phyloP scores from a whole-genome alignment of 352 stramenopile species.

The Albugo laibachii region DNA sequence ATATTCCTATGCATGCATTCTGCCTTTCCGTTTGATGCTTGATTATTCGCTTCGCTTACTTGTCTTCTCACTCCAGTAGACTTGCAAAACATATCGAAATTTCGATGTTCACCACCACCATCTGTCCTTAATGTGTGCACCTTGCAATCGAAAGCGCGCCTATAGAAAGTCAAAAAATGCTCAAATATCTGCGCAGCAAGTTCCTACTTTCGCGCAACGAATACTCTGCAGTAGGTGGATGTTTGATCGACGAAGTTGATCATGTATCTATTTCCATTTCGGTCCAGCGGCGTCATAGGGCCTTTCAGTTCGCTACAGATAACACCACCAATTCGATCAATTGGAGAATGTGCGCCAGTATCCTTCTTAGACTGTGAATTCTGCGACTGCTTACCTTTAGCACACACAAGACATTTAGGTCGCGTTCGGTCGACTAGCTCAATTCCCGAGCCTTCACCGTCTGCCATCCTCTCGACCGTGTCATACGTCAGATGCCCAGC shows the following conservation, averaged over 20 bases:
- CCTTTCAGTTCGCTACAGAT: background rate
- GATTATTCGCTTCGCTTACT: background rate
- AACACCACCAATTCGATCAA: background rate
- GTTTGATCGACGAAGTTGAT: background rate
- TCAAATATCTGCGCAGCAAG: background rate
- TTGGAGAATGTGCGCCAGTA: background rate
- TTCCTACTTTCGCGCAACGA: background rate
- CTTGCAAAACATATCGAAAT: background rate
- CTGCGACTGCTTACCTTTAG: background rate
- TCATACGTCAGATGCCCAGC: background rate
- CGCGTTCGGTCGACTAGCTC: too few species aligned
- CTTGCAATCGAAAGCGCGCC: background rate
- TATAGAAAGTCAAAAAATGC: background rate
- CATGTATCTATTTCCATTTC: background rate
- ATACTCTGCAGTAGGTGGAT: background rate
- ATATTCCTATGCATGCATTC: background rate
- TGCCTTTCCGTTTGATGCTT: background rate
- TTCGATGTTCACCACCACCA: background rate
- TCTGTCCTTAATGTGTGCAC: background rate
- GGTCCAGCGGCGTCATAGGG: background rate
- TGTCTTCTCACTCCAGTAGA: too few species aligned
- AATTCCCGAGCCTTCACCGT: background rate
- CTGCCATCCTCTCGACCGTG: background rate
- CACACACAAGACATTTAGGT: too few species aligned
- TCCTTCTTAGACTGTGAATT: background rate